phyloP scores from a whole-genome alignment of 2,329 filamentous ascomycete genomes.

The Coniochaeta sp. region DNA sequence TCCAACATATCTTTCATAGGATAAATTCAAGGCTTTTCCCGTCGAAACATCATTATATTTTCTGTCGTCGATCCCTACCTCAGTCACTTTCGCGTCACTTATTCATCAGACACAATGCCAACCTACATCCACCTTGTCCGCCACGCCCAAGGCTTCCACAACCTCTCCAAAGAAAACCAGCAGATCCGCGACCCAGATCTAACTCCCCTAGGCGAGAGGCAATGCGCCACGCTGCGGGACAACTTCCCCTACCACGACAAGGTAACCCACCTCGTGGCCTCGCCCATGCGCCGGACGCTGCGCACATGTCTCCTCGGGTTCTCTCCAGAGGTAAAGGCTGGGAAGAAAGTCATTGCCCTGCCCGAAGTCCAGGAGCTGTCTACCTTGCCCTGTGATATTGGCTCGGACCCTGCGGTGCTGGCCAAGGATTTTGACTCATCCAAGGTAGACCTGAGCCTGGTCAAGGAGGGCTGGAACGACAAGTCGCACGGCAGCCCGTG shows the following conservation, averaged over 20 bases:
- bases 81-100: not conserved
- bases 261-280: constrained; percentile 66
- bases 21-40: not conserved
- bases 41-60: not conserved
- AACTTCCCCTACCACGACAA: constrained; percentile 57
- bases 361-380: constrained; percentile 76
- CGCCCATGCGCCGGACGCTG: constrained; percentile 73
- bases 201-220: constrained; percentile 65
- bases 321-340: constrained; percentile 38
- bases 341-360: constrained; percentile 52
- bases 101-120: constrained; percentile 27
- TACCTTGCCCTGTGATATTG: constrained; percentile 68
- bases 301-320: constrained; percentile 70
- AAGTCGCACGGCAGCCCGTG: constrained; percentile 46
- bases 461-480: constrained; percentile 63
- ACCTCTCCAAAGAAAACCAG: constrained; percentile 64
- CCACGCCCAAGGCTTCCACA: constrained; percentile 76
- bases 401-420: constrained; percentile 49
- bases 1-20: not conserved
- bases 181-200: constrained; percentile 68
- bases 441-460: constrained; percentile 53
- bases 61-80: not conserved
- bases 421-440: constrained; percentile 47
- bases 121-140: constrained; percentile 60
- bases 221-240: constrained; percentile 58